phyloP scores from a whole-genome alignment of 331 rosid genomes.

The Malus hybrid region DNA sequence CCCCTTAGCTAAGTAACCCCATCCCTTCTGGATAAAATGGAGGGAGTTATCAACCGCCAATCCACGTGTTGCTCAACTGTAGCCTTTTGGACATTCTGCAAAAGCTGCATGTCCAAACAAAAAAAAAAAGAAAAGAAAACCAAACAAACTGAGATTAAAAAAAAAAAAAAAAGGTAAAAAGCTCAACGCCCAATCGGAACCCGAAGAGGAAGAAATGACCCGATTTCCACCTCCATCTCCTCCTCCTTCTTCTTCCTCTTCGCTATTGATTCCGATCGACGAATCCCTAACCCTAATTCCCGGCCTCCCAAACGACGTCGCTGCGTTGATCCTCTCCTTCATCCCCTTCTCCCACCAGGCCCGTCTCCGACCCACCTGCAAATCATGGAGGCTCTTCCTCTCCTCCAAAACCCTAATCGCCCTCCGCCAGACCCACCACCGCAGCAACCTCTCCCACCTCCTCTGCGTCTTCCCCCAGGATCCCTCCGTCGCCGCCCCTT shows the following conservation, averaged over 20 bases:
- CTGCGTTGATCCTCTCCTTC: conserved; percentile 41
- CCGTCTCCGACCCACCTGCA: conserved; percentile 64
- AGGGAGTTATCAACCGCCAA: background rate
- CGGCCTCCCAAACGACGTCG: conserved; percentile 70
- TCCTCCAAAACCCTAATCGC: conserved; percentile 49
- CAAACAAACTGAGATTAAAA: background rate
- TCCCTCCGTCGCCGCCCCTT: conserved; percentile 57
- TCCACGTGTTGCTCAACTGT: background rate
- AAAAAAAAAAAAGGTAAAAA: background rate
- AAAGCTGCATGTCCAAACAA: background rate
- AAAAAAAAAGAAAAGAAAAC: background rate
- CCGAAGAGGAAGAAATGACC: background rate
- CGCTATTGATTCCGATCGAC: background rate
- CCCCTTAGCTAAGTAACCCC: background rate
- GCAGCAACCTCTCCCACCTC: conserved; percentile 30
- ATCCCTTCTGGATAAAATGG: background rate
- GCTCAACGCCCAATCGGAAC: background rate
- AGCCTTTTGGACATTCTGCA: background rate
- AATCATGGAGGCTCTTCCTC: conserved; percentile 55
- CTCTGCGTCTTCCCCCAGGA: conserved; percentile 77
- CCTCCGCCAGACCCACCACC: conserved; percentile 31
- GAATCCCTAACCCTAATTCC: conserved; percentile 48
- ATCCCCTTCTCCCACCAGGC: conserved; percentile 53
- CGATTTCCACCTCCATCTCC: background rate
- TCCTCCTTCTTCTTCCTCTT: background rate